Evolutionary conservation across 2,329 filamentous ascomycete genomes (phyloP), one percentile per base, ranked within the genome.

Genomic region (Apiospora pterosperma): DNA sequence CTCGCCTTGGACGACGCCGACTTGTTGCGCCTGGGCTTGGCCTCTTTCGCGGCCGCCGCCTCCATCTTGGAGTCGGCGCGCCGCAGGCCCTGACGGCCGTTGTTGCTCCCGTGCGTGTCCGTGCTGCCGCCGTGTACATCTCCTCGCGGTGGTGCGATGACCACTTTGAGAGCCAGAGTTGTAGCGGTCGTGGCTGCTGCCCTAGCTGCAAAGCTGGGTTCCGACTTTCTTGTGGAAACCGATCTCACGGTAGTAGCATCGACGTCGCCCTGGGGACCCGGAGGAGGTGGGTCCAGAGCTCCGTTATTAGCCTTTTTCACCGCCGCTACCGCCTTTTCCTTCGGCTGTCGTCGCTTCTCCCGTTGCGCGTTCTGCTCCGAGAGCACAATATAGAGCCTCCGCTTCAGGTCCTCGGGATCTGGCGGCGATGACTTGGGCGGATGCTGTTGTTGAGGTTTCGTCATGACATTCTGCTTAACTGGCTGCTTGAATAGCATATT

Each of bases 321-420:
- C 31, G 66, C 64, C 36, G 21, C 16, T 39, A n/a, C 66, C 6
- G 69, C 67, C 59, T 76, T 73, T 41, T 70, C 65, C 52, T 69
- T 71, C 36, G 72, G 69, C 59, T 72, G 73, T 61, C 72, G 71
- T 64, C 74, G 76, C 68, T 72, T 73, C 19, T 55, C 62, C 80
- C 78, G 4, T 14, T 73, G 72, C 8, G 76, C 74, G 65, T 82
- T 83, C 66, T 84, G 83, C 65, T 87, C 80, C 5, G 78, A 79
- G 16, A 85, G 75, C 21, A 88, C 82, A 12, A 80, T 67, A 60
- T 79, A 78, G 28, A 89, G 78, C 21, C 85, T 82, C 36, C 82
- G 79, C 12, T 81, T 79, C 34, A 89, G 75, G 63, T 89, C 86
- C 34, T 84, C 80, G 0, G 87, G 78, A 66, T 89, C 85, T 58